phyloP scores from a whole-genome alignment of 257 asterid species.

The Nyctanthes arbortristis region DNA sequence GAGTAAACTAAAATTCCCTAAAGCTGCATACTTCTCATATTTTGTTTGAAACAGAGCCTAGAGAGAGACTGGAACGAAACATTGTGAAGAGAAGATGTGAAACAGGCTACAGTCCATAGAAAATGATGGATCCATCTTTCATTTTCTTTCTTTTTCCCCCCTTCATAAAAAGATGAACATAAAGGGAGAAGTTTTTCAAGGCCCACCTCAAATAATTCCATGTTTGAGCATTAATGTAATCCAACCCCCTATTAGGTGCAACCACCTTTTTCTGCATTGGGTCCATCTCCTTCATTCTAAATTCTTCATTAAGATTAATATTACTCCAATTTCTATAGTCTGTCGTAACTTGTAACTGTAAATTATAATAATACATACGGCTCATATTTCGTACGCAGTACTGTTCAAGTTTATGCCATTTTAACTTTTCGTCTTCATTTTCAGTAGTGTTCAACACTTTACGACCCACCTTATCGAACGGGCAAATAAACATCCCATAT shows the following conservation, averaged over 20 bases:
- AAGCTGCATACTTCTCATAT: constrained; percentile 26
- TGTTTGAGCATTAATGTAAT: constrained; percentile 36
- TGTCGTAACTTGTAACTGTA: not conserved
- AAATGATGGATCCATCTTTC: constrained; percentile 22
- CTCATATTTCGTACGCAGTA: not conserved
- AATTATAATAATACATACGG: no score
- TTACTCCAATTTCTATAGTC: not conserved
- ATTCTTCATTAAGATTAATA: not conserved
- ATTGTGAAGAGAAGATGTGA: constrained; percentile 14
- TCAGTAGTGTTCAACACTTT: not conserved
- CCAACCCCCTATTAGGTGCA: constrained; percentile 35
- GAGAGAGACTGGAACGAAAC: constrained; percentile 2
- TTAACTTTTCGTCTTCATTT: not conserved
- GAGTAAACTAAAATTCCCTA: constrained; percentile 13
- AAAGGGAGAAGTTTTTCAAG: constrained; percentile 15
- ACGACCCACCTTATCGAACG: not conserved
- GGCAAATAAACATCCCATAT: constrained; percentile 22
- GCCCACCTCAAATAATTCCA: constrained; percentile 36
- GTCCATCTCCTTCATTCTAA: not conserved
- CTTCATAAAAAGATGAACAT: constrained; percentile 30
- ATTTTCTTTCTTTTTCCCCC: constrained; percentile 16
- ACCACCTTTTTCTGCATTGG: constrained; percentile 11
- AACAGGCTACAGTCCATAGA: constrained; percentile 32
- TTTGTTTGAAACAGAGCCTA: constrained; percentile 1
- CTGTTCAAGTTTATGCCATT: not conserved